Percentiles rank a stretch among this genome's conserved stretches.
phyloP scores from a whole-genome alignment of 352 stramenopile species.

The Chrysophaeum taylorii region DNA sequence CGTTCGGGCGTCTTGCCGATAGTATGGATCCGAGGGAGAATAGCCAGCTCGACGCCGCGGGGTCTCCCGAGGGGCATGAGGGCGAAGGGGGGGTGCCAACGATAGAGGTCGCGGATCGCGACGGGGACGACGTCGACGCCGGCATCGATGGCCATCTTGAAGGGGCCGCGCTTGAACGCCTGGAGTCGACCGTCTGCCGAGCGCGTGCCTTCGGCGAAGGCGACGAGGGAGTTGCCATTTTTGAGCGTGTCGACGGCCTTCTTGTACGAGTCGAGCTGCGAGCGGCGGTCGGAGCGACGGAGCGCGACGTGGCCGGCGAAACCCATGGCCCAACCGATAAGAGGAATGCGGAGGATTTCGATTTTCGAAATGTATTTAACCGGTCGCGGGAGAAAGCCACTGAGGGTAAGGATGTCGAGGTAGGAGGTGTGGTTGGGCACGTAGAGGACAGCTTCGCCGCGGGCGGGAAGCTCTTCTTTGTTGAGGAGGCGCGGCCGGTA shows the following conservation, averaged over 20 bases:
- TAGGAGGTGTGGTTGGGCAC: conserved; percentile 28
- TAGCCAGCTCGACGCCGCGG: not conserved
- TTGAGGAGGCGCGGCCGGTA: not conserved
- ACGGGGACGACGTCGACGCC: conserved; percentile 21
- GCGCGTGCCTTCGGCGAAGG: conserved; percentile 23
- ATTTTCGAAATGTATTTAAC: conserved; percentile 31
- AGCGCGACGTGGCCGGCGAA: conserved; percentile 20
- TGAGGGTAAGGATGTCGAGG: conserved; percentile 27
- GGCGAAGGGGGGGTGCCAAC: conserved; percentile 2
- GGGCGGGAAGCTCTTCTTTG: not conserved
- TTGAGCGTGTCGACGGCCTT: conserved; percentile 18
- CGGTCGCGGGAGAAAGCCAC: conserved; percentile 18
- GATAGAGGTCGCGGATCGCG: conserved; percentile 21
- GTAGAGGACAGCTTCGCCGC: conserved; percentile 6
- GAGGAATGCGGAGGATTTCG: conserved; percentile 23
- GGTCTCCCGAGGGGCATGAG: conserved; percentile 9
- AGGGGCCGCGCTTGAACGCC: conserved; percentile 22
- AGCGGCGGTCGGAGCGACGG: conserved; percentile 9
- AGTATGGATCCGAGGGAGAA: not conserved
- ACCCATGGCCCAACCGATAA: conserved; percentile 22
- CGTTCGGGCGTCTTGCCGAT: not conserved
- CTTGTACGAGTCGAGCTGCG: conserved; percentile 25
- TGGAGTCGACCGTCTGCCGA: conserved; percentile 15
- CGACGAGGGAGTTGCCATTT: conserved; percentile 24
- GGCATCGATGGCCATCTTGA: conserved; percentile 23